Evolutionary conservation across 2,329 filamentous ascomycete genomes (phyloP), one percentile per base, ranked within the genome.

Genomic region (Cercospora beticola): DNA sequence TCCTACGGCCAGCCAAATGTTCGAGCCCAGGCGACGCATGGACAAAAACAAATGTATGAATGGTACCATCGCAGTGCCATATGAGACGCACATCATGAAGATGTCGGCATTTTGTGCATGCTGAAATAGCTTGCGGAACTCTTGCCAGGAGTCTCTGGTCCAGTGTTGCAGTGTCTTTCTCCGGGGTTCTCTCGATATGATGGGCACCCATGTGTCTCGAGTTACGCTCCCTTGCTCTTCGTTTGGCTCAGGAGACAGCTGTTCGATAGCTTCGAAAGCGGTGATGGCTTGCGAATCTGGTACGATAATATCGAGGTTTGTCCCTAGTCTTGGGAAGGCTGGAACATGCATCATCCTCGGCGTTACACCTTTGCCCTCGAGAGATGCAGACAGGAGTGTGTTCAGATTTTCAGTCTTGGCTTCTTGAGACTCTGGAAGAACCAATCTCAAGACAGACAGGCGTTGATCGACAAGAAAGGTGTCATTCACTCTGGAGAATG

Each of bases 31-130:
- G 68, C 93, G 90, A 74, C 93, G 89, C 95, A 99, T 98, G 33
- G 94, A 97, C 71, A 98, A 84, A 83, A 99, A 98, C 18, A 99
- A 88, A 31, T 95, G 98, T 52, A 97, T 92, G 78, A 99, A 99
- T 5, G 95, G 99, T 78, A 98, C 83, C 79, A 99, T 94, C 95
- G 99, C 99, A 60, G 94, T 93, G 64, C 98, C 85, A 79, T 99
- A 99, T 59, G 95, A 95, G 40, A 99, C 86, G 30, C 92, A 87
- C 94, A 99, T 98, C 79, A 99, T 99, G 77, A 97, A 86, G 77
- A 99, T 97, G 76, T 99, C 95, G 66, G 98, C 88, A 1, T 93
- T 94, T 82, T 99, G 94, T 40, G 95, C 95, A 78, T 97, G 97
- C 88, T 89, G 88, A 74, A 90, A 81, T 70, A 90, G 77, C 75